Percentiles rank a stretch among this genome's conserved stretches.
phyloP scores from a whole-genome alignment of 768 basidiomycete genomes.

The Tephrocybe sp. region DNA sequence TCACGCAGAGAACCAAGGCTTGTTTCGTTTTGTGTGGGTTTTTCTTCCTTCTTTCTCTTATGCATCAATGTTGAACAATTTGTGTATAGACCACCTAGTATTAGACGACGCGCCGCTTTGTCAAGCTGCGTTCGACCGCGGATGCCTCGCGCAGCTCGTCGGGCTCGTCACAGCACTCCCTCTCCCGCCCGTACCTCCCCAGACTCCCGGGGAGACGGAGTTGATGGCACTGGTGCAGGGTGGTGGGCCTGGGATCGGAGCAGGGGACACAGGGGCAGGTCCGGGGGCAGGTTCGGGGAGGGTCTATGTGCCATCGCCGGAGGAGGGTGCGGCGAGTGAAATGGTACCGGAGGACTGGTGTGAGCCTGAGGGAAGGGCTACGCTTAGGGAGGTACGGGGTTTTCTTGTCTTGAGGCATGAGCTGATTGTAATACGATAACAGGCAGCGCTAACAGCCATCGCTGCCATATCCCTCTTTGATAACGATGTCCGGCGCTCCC shows the following conservation, averaged over 20 bases:
- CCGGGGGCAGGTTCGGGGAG: neutral
- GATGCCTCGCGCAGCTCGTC: slow-evolving; percentile 58
- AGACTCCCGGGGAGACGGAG: neutral
- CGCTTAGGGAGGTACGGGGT: slow-evolving; percentile 61
- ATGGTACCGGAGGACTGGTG: slow-evolving; percentile 63
- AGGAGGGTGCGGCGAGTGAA: slow-evolving; percentile 33
- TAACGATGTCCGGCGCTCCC: slow-evolving; percentile 67
- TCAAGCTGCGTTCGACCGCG: slow-evolving; percentile 68
- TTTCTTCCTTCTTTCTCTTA: neutral
- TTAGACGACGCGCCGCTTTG: slow-evolving; percentile 70
- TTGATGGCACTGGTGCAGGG: neutral
- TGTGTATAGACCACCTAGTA: slow-evolving; percentile 61
- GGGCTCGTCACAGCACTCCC: slow-evolving; percentile 54
- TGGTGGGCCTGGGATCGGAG: too few species aligned
- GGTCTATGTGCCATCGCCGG: neutral
- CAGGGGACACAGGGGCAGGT: neutral
- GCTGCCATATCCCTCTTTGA: slow-evolving; percentile 73
- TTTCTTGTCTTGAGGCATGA: neutral
- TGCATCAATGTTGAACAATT: neutral
- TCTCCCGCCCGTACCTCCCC: slow-evolving; percentile 26
- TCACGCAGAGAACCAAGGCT: slow-evolving; percentile 29
- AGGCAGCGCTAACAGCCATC: slow-evolving; percentile 76
- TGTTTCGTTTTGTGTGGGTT: slow-evolving; percentile 76
- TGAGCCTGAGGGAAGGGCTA: slow-evolving; percentile 50
- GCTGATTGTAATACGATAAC: too few species aligned